These are phyloP conservation scores for Lasiodiplodia sp. DNA, from an alignment of 2,329 filamentous ascomycete genomes.

Conservation along the genomic window DNA sequence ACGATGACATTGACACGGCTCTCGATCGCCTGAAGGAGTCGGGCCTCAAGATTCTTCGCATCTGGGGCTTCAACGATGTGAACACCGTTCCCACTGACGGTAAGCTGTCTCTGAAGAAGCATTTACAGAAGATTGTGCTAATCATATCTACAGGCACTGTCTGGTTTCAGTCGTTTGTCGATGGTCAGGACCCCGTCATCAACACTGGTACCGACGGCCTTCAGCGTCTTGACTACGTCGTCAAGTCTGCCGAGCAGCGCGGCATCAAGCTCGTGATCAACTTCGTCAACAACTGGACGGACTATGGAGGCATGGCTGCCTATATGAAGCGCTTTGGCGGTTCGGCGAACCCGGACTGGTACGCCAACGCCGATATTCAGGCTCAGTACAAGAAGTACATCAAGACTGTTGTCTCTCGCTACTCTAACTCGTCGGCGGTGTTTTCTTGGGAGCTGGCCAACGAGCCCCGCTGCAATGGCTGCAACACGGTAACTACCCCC, in stretches of 20 bases:
- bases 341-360: conserved; percentile 61
- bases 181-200: conserved; percentile 59
- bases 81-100: conserved; percentile 38
- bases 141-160: conserved; percentile 48
- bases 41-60: conserved; percentile 64
- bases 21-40: conserved; percentile 56
- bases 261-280: conserved; percentile 68
- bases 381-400: conserved; percentile 69
- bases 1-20: conserved; percentile 62
- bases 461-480: conserved; percentile 69
- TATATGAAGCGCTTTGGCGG: conserved; percentile 65
- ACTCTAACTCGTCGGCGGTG: conserved; percentile 65
- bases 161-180: conserved; percentile 64
- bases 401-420: conserved; percentile 64
- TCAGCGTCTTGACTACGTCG: conserved; percentile 70
- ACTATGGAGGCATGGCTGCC: conserved; percentile 70
- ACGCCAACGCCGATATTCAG: conserved; percentile 57
- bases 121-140: not conserved
- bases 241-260: conserved; percentile 64
- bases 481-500: conserved; percentile 49
- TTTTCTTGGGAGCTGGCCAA: conserved; percentile 75
- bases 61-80: conserved; percentile 71
- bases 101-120: conserved; percentile 32
- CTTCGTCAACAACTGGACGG: conserved; percentile 74
- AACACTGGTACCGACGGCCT: conserved; percentile 70